A percentile compares a stretch with the other conserved stretches of the same genome.
Conservation (phyloP, 345 rosid genomes). For the Jatropha curcas region DNA sequence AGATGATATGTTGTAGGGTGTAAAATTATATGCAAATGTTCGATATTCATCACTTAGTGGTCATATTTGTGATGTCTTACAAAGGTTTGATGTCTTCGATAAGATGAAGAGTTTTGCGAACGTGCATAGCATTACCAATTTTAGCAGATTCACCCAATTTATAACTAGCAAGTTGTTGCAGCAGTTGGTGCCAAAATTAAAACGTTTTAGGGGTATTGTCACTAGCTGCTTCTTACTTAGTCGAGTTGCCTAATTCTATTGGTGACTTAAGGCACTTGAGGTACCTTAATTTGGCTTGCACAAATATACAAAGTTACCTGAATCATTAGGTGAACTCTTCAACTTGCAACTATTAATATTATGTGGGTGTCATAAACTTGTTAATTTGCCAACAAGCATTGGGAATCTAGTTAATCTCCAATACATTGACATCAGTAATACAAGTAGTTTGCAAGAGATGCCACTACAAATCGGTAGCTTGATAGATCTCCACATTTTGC, state of each 20-base stretch:
- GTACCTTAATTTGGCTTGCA: not conserved
- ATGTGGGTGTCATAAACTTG: not conserved
- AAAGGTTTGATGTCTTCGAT: not conserved
- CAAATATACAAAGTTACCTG: not conserved
- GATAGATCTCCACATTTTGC: not conserved
- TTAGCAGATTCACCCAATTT: no score
- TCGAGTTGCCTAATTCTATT: not conserved
- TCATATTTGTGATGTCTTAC: not conserved
- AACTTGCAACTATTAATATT: not conserved
- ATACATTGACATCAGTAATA: not conserved
- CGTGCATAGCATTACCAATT: not conserved
- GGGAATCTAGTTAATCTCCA: not conserved
- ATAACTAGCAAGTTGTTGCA: not conserved
- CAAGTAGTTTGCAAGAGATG: not conserved
- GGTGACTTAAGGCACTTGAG: not conserved
- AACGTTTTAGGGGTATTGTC: constrained; percentile 9
- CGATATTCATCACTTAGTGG: not conserved
- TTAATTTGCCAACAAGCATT: not conserved
- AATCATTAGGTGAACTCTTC: not conserved
- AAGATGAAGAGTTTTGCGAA: not conserved
- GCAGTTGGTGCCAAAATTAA: not conserved
- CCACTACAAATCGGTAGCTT: not conserved
- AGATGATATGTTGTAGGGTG: not conserved
- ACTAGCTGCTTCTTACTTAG: not conserved
- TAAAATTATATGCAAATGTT: not conserved